phyloP scores from a whole-genome alignment of 805 yeast species.

The Ogataea ganodermae region DNA sequence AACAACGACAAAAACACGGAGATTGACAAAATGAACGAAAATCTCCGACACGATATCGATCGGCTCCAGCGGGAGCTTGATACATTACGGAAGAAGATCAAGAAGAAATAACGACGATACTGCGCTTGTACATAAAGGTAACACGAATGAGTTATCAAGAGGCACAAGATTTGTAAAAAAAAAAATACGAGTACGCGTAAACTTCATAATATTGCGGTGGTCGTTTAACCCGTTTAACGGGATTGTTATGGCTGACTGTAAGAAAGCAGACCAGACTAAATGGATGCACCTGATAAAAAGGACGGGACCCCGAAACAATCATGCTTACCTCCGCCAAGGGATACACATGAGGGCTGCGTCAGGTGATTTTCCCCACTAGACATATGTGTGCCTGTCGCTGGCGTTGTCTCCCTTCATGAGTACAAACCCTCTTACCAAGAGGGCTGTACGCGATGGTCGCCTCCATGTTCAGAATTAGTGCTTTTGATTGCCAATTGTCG shows the following conservation, averaged over 20 bases:
- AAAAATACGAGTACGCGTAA: no score
- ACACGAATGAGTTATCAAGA: neutral
- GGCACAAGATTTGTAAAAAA: no score
- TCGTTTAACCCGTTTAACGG: no score
- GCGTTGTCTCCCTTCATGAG: no score
- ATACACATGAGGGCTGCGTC: neutral
- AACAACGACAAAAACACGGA: constrained; percentile 36
- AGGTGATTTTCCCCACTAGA: neutral
- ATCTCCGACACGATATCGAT: constrained; percentile 29
- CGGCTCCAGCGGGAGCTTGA: constrained; percentile 25
- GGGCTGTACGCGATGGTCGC: no score
- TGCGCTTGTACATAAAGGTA: neutral
- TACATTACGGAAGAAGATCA: constrained; percentile 12
- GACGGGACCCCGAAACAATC: neutral
- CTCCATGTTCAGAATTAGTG: no score
- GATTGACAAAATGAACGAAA: constrained; percentile 31
- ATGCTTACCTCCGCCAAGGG: no score
- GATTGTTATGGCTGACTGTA: no score
- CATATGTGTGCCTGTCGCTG: no score
- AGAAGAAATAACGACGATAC: neutral
- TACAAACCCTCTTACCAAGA: no score
- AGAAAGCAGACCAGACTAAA: neutral
- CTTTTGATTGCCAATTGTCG: no score
- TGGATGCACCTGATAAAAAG: neutral
- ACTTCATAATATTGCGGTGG: no score